Evolutionary conservation across 2,329 filamentous ascomycete species (phyloP).

Genomic region (Stagonosporopsis cucurbitacearum): DNA sequence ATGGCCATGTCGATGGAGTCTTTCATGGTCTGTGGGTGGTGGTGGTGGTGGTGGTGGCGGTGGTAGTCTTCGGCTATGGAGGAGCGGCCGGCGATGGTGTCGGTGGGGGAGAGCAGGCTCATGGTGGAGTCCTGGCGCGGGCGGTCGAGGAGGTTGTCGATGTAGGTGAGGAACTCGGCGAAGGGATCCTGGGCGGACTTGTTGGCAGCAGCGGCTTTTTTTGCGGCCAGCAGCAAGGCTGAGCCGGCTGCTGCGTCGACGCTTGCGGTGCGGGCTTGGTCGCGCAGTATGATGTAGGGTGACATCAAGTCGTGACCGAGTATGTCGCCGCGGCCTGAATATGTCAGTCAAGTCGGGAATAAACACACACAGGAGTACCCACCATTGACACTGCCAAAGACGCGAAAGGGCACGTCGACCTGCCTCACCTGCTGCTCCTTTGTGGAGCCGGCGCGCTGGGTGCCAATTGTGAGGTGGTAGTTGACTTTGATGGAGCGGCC

Average conservation of each 20-base stretch:
- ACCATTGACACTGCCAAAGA: constrained; percentile 90
- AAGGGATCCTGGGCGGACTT: constrained; percentile 53
- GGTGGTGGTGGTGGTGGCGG: too few species aligned
- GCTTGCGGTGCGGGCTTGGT: constrained; percentile 68
- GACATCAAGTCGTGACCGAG: constrained; percentile 93
- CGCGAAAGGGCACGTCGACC: constrained; percentile 91
- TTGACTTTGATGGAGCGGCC: constrained; percentile 93
- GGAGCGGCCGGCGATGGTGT: constrained; percentile 54
- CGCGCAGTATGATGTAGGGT: constrained; percentile 86
- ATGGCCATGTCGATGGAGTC: constrained; percentile 93
- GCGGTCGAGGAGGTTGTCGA: constrained; percentile 56
- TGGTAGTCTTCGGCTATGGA: constrained; percentile 64
- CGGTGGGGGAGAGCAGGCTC: constrained; percentile 76
- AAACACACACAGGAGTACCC: constrained; percentile 20
- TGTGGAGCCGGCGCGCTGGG: constrained; percentile 79
- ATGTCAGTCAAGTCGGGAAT: constrained; percentile 25
- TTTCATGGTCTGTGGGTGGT: constrained; percentile 65
- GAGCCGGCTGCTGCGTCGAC: constrained; percentile 34
- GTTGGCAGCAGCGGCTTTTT: constrained; percentile 26
- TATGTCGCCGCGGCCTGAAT: constrained; percentile 74
- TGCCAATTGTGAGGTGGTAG: constrained; percentile 90
- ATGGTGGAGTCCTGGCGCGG: constrained; percentile 44
- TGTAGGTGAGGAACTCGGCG: constrained; percentile 48
- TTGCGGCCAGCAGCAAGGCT: constrained; percentile 23
- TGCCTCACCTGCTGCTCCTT: constrained; percentile 81